Conservation (phyloP, 179 eudicot species). For the Gypsophila paniculata region DNA sequence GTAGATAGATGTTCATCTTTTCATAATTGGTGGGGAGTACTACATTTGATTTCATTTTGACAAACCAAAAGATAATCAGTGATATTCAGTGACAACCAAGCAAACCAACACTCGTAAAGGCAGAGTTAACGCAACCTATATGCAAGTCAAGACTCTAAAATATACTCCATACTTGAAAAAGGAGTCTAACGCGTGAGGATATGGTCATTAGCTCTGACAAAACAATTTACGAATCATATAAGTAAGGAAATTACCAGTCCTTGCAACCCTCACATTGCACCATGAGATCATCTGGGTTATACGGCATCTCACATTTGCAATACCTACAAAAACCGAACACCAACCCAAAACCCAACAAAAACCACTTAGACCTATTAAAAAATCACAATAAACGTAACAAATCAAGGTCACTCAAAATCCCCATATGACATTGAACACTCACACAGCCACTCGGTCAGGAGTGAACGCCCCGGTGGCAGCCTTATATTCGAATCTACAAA, state of each 20-base stretch:
- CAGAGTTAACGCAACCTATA: too few relatives aligned
- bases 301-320: slow-evolving; percentile 93
- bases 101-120: background rate
- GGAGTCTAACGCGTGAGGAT: too few relatives aligned
- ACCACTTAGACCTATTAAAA: slow-evolving; percentile 8
- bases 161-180: too few relatives aligned
- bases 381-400: background rate
- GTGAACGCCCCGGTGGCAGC: slow-evolving; percentile 78
- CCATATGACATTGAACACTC: slow-evolving; percentile 25
- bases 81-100: background rate
- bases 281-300: slow-evolving; percentile 90
- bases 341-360: slow-evolving; percentile 13
- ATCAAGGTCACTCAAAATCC: background rate
- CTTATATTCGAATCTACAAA: slow-evolving; percentile 80
- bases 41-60: background rate
- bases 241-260: slow-evolving; percentile 59
- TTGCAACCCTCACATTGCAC: slow-evolving; percentile 85
- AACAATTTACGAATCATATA: too few relatives aligned
- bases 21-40: background rate
- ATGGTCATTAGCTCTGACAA: too few relatives aligned
- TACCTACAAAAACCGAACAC: slow-evolving; percentile 43
- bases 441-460: slow-evolving; percentile 92
- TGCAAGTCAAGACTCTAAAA: too few relatives aligned
- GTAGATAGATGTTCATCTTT: background rate
- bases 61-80: background rate